phyloP scores from a whole-genome alignment of 2,329 filamentous ascomycete genomes.

The Hypoxylon sp. region DNA sequence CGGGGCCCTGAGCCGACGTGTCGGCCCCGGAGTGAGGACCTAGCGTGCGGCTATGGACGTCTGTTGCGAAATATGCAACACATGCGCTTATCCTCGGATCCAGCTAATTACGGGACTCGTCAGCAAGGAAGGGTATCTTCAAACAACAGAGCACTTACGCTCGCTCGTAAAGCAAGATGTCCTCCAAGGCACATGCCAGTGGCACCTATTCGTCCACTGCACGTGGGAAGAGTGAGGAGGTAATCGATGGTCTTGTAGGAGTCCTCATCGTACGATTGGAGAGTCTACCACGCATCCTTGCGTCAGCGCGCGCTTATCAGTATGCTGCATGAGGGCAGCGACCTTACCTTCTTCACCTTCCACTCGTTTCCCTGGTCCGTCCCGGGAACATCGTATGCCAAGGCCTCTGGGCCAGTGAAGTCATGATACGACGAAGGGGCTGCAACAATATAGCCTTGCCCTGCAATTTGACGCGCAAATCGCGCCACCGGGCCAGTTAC shows the following conservation, averaged over 20 bases:
- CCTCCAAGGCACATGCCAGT: constrained; percentile 96
- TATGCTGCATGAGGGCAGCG: constrained; percentile 14
- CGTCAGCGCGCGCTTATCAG: constrained; percentile 29
- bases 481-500: constrained; percentile 92
- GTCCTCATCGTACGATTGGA: constrained; percentile 89
- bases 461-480: constrained; percentile 91
- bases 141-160: constrained; percentile 57
- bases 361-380: constrained; percentile 90
- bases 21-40: constrained; percentile 71
- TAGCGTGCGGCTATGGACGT: constrained; percentile 85
- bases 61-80: constrained; percentile 93
- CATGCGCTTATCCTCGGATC: constrained; percentile 82
- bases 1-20: constrained; percentile 57
- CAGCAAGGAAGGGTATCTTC: constrained; percentile 1
- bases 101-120: constrained; percentile 68
- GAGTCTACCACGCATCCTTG: constrained; percentile 67
- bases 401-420: constrained; percentile 85
- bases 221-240: constrained; percentile 80
- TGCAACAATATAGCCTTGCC: constrained; percentile 93
- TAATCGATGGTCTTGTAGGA: constrained; percentile 76
- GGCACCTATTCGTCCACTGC: constrained; percentile 83
- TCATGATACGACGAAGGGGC: constrained; percentile 94
- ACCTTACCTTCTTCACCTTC: constrained; percentile 81
- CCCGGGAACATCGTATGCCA: constrained; percentile 88
- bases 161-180: constrained; percentile 78